Evolutionary conservation across 441 rosid species (phyloP).

Genomic region (Rhodomyrtus psidioides): DNA sequence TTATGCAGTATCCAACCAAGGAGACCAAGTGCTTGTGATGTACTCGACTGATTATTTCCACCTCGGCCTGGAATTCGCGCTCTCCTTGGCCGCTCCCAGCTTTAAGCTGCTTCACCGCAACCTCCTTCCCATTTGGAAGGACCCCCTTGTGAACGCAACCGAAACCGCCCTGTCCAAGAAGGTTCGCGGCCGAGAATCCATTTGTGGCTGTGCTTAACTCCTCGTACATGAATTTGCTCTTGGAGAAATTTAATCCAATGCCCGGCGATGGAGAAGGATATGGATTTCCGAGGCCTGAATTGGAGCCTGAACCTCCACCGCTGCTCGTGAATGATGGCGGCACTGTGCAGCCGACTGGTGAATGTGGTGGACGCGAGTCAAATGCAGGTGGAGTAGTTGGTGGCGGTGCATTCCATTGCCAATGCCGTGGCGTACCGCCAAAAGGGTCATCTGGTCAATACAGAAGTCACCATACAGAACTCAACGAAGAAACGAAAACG

Average conservation of each 20-base stretch:
- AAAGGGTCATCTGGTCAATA: neutral
- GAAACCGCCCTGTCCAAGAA: conserved; percentile 13
- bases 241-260: conserved; percentile 5
- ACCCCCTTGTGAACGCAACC: conserved; percentile 11
- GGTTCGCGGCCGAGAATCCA: conserved; percentile 9
- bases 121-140: conserved; percentile 12
- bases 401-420: conserved; percentile 6
- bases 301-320: conserved; percentile 10
- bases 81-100: conserved; percentile 13
- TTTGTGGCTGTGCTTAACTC: conserved; percentile 10
- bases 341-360: neutral
- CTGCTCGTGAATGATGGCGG: conserved; percentile 5
- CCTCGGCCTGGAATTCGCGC: conserved; percentile 12
- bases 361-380: neutral
- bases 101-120: conserved; percentile 12
- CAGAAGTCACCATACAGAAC: neutral
- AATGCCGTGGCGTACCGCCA: neutral
- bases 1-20: conserved; percentile 12
- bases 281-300: conserved; percentile 4
- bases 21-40: conserved; percentile 16
- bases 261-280: neutral
- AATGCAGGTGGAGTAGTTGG: neutral
- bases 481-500: neutral
- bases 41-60: conserved; percentile 14
- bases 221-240: conserved; percentile 9